Base-by-base conservation (phyloP, 352 stramenopile genomes). In the Globisporangium iwayamae region DNA sequence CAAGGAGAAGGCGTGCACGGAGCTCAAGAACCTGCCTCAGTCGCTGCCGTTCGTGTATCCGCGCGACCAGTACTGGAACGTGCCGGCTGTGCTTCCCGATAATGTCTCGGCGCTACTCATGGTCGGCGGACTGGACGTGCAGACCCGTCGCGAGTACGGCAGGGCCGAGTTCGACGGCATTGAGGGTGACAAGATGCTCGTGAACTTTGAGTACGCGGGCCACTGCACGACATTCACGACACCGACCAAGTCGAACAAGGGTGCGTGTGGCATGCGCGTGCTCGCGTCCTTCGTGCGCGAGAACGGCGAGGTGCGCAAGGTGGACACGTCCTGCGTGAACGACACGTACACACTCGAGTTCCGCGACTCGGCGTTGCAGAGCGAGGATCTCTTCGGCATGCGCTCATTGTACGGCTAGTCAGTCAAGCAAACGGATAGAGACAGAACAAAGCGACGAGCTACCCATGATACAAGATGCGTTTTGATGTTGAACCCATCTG, bases 191-290 rank as follows among this genome's bases (percentile, higher is more conserved):
- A 79, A 70, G 38, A 87, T 90, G 71, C 70, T 89, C 22, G 77
- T 91, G 34, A 73, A 86, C 53, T 91, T 93, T 68, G 70, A 89
- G 56, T 74, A 87, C 51, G 81, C 81, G 32, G 75, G 73, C 13
- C 83, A 93, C 59, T 93, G 83, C 70, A 93, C 85, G 43, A 91
- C 81, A 2, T 91, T 93, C 65, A 89, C 85, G 52, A 92, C 85
- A 39, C 81, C 78, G 18, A 79, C 69, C 30, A 70, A 63, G 56
- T 62, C 62, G 9, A 76, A 77, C 22, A 69, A 74, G 30, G 39
- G 67, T 9, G 87, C 81, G 7, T 94, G 85, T 59, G 85, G 83
- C 34, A 80, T 88, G 51, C 74, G 71, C 18, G 84, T 94, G 65
- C 69, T 94, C 20, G 67, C 75, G 14, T 92, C 83, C 14, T 94